These are phyloP conservation scores for Heliosperma pusillum DNA, from an alignment of 148 eudicot species.

Conservation along the genomic window DNA sequence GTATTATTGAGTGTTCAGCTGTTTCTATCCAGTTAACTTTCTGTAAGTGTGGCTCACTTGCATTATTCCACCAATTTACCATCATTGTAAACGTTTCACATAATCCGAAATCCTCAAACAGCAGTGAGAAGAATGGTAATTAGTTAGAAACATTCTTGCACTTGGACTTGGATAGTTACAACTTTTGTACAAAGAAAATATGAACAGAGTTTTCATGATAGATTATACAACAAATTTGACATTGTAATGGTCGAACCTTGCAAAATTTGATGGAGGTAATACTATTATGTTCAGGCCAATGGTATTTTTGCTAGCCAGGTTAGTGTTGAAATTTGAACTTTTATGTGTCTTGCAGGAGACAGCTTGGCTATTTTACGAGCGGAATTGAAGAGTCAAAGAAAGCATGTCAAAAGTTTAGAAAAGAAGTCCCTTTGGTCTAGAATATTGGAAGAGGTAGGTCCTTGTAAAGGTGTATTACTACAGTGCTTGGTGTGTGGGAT, in stretches of 20 bases:
- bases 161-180: neutral
- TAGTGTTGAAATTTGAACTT: neutral
- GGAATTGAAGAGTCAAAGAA: conserved; percentile 94
- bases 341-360: conserved; percentile 56
- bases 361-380: conserved; percentile 77
- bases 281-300: neutral
- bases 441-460: conserved; percentile 90
- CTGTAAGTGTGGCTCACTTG: conserved; percentile 2
- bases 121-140: neutral
- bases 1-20: conserved; percentile 29
- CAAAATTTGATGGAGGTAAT: neutral
- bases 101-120: too few species aligned
- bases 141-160: neutral
- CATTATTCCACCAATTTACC: neutral
- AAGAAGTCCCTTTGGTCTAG: conserved; percentile 94
- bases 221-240: too few species aligned
- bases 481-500: too few species aligned
- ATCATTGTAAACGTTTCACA: neutral
- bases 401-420: conserved; percentile 83
- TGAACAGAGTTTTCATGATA: neutral
- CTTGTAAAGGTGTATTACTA: neutral
- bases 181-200: neutral
- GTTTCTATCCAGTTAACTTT: neutral
- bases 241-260: neutral
- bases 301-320: neutral